Conservation (phyloP, 2,329 filamentous ascomycete species). For the Pseudocercospora eumusae region DNA sequence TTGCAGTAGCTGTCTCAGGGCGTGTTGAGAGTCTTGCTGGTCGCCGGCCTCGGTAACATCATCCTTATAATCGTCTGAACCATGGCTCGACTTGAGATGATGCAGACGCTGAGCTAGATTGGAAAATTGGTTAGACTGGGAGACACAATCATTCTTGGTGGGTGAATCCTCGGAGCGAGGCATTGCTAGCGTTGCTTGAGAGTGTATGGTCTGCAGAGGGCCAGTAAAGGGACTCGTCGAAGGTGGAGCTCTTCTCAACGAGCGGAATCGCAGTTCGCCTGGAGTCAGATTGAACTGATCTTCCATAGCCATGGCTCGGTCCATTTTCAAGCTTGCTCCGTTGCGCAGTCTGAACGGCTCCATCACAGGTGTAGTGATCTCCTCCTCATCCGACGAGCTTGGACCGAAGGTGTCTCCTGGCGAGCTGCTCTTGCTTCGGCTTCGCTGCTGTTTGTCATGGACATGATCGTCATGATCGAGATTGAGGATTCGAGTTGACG, state of each 20-base stretch:
- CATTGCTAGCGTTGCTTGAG: slow-evolving; percentile 27
- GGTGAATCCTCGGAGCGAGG: neutral
- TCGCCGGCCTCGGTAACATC: neutral
- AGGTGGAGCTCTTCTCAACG: slow-evolving; percentile 19
- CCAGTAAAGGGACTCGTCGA: slow-evolving; percentile 33
- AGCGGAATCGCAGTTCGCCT: slow-evolving; percentile 8
- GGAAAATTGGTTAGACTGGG: neutral
- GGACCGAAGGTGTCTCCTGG: slow-evolving; percentile 28
- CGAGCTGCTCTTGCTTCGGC: slow-evolving; percentile 29
- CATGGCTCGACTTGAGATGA: neutral
- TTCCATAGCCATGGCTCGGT: neutral
- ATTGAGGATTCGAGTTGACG: slow-evolving; percentile 9
- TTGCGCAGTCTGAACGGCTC: slow-evolving; percentile 13
- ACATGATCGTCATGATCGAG: neutral
- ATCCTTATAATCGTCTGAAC: neutral
- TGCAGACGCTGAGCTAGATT: neutral
- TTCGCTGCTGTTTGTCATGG: slow-evolving; percentile 4
- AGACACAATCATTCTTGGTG: neutral
- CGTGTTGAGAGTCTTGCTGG: neutral
- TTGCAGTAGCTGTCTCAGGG: neutral
- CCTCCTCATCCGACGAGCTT: slow-evolving; percentile 32
- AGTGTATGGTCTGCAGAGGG: slow-evolving; percentile 34
- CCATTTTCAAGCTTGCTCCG: neutral
- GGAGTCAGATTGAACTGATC: slow-evolving; percentile 5
- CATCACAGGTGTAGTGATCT: slow-evolving; percentile 29